A percentile compares a stretch with the other conserved stretches of the same genome.
These are phyloP conservation scores for Cyberlindnera japonica DNA, from an alignment of 805 yeast species.

Conservation along the genomic window DNA sequence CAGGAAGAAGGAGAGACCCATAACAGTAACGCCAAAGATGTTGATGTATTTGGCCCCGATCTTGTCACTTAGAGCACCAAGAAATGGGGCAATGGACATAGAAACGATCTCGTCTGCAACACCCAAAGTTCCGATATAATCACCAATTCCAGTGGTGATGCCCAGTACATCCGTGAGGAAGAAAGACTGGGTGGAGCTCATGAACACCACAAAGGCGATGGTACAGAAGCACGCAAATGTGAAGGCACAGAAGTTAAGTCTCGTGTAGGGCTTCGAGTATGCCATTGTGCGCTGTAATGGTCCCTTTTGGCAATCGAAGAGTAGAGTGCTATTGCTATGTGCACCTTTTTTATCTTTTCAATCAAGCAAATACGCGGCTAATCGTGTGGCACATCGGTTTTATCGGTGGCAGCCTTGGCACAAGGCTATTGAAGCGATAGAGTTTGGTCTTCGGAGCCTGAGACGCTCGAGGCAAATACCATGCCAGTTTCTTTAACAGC, in stretches of 20 bases:
- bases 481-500: no score
- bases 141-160: conserved; percentile 34
- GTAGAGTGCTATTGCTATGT: no score
- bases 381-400: no score
- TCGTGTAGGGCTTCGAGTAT: conserved; percentile 20
- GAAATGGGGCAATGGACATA: conserved; percentile 51
- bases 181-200: conserved; percentile 42
- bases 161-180: conserved; percentile 37
- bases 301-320: no score
- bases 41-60: conserved; percentile 57
- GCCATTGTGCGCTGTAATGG: conserved; percentile 8
- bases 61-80: conserved; percentile 62
- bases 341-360: conserved; percentile 1
- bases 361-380: no score
- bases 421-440: neutral
- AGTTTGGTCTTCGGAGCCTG: no score
- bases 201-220: conserved; percentile 40
- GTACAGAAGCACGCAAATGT: conserved; percentile 36
- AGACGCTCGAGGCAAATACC: no score
- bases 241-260: conserved; percentile 31
- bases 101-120: conserved; percentile 58
- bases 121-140: conserved; percentile 46
- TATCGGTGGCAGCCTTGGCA: neutral
- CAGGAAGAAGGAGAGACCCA: conserved; percentile 45
- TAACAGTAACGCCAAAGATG: conserved; percentile 42